Percentiles rank a stretch among this genome's conserved stretches.
phyloP scores from a whole-genome alignment of 331 rosid genomes.

The Arachis monticola region DNA sequence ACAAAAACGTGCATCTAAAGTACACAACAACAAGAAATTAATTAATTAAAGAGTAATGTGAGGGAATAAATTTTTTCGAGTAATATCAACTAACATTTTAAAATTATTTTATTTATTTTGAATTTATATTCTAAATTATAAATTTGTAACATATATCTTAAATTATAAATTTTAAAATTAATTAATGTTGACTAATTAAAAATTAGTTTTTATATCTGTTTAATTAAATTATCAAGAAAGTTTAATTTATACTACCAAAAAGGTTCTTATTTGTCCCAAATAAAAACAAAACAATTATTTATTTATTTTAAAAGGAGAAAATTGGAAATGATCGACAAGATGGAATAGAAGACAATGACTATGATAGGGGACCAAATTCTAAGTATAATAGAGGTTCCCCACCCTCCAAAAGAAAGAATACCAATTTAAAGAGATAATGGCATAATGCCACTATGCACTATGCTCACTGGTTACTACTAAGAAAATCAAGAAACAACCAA shows the following conservation, averaged over 20 bases:
- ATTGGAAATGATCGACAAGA: background rate
- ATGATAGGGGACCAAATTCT: constrained; percentile 44
- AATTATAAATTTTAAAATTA: too few relatives aligned
- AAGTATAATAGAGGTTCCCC: constrained; percentile 38
- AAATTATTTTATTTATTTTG: too few relatives aligned
- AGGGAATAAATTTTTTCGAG: too few relatives aligned
- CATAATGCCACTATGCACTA: background rate
- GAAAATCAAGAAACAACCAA: constrained; percentile 32
- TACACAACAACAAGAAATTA: too few relatives aligned
- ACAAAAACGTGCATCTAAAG: too few relatives aligned
- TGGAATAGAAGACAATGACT: constrained; percentile 24
- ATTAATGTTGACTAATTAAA: too few relatives aligned
- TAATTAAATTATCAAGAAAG: background rate
- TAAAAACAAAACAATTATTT: background rate
- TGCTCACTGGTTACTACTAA: constrained; percentile 1
- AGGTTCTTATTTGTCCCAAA: background rate
- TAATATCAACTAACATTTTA: too few relatives aligned
- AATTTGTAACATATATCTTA: too few relatives aligned
- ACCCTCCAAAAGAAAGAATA: constrained; percentile 32
- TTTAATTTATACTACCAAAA: background rate
- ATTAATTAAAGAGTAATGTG: background rate
- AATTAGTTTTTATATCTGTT: too few relatives aligned
- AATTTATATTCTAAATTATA: too few relatives aligned
- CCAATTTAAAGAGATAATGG: background rate
- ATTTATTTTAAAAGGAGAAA: background rate